These are phyloP conservation scores for Pleurotus djamor DNA, from an alignment of 768 basidiomycete species.

Conservation along the genomic window DNA sequence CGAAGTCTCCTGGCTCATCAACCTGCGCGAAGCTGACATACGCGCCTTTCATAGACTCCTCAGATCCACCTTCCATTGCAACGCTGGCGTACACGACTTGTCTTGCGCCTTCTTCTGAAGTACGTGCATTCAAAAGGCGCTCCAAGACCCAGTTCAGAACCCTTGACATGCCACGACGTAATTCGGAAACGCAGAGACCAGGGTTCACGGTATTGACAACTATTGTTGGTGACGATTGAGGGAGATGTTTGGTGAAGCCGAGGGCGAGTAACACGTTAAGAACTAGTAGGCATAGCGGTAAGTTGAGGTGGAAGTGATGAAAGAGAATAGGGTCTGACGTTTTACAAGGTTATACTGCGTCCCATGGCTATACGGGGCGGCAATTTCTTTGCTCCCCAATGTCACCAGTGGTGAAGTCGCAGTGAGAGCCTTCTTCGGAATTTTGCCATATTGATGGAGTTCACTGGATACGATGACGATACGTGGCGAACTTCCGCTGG, in stretches of 20 bases:
- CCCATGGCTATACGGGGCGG: slow-evolving; percentile 9
- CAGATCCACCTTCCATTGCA: background rate
- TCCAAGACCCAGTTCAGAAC: slow-evolving; percentile 22
- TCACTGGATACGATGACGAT: slow-evolving; percentile 43
- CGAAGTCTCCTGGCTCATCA: slow-evolving; percentile 29
- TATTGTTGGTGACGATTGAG: slow-evolving; percentile 15
- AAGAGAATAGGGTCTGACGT: slow-evolving; percentile 20
- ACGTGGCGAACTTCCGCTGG: slow-evolving; percentile 27
- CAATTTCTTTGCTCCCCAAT: slow-evolving; percentile 25
- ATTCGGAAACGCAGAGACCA: slow-evolving; percentile 37
- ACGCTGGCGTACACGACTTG: slow-evolving; percentile 31
- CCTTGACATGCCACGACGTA: slow-evolving; percentile 21
- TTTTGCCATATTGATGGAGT: slow-evolving; percentile 27
- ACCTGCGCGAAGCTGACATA: slow-evolving; percentile 21
- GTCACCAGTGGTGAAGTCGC: slow-evolving; percentile 24
- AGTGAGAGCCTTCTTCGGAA: slow-evolving; percentile 22
- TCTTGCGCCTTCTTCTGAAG: slow-evolving; percentile 33
- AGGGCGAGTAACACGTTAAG: slow-evolving; percentile 37
- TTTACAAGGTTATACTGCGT: slow-evolving; percentile 28
- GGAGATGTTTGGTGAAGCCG: slow-evolving; percentile 28
- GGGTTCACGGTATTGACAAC: slow-evolving; percentile 37
- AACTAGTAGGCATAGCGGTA: slow-evolving; percentile 21
- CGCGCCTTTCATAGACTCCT: slow-evolving; percentile 25
- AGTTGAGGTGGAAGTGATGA: background rate
- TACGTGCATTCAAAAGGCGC: slow-evolving; percentile 23